Base-by-base conservation (phyloP, 2,329 filamentous ascomycete genomes). In the Hymenoscyphus repandus region DNA sequence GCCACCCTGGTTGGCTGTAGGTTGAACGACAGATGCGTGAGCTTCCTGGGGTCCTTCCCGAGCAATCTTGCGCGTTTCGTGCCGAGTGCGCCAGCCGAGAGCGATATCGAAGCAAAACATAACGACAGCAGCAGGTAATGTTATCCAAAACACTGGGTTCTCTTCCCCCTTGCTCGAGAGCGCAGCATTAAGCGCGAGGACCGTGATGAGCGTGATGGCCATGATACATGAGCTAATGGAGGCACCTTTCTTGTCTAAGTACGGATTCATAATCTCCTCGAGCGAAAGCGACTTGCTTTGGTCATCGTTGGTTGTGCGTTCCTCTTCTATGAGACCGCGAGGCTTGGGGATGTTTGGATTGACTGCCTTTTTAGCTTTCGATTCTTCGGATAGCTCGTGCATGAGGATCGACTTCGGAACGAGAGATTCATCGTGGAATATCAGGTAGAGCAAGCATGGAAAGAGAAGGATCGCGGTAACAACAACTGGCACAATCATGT, bases 231-330 rank as follows among this genome's bases (percentile, higher is more conserved):
- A 80, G 1, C 84, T 85, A 49, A 88, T 83, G 0, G 72, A 70
- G 0, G 86, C 86, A 7, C 85, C 80, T 2, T 72, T 69, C 56
- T 80, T 85, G 62, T 90, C 85, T 0, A 89, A 66, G 51, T 85
- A 89, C 0, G 86, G 86, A 56, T 89, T 87, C 77, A 89, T 79
- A 59, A 89, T 86, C 60, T 89, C 85, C 55, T 86, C 83, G 0
- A 89, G 74, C 0, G 82, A 82, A 0, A 85, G 68, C 0, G 78
- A 66, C 55, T 84, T 77, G 2, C 68, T 72, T 51, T 79, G 67
- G 27, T 81, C 76, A 6, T 74, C 68, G 30, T 74, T 70, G n/a
- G 67, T 64, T 7, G 65, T 58, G 4, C 72, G 69, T 6, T 79
- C 76, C 45, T 77, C 70, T 40, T 79, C 76, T 6, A 78, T 76